Conservation (phyloP, 2,329 filamentous ascomycete genomes). For the Stenocarpella maydis region DNA sequence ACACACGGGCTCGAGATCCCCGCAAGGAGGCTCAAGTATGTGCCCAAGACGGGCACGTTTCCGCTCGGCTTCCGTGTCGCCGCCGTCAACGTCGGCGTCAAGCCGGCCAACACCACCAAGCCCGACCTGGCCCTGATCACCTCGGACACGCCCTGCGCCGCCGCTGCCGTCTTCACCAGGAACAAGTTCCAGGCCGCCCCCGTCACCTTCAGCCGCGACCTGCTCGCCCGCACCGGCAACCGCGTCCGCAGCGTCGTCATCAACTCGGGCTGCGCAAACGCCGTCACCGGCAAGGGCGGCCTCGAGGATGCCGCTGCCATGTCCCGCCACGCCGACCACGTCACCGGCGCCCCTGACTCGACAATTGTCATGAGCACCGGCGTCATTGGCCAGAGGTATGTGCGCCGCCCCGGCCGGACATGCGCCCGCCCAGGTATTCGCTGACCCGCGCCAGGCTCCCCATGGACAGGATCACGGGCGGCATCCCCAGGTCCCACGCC, state of each 20-base stretch:
- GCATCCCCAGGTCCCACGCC: slow-evolving; percentile 79
- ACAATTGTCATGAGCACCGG: slow-evolving; percentile 99
- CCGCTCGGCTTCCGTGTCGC: slow-evolving; percentile 89
- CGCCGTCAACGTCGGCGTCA: slow-evolving; percentile 91
- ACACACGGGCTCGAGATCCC: slow-evolving; percentile 59
- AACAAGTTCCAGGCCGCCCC: slow-evolving; percentile 98
- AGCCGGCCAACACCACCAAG: slow-evolving; percentile 88
- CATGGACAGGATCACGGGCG: slow-evolving; percentile 86
- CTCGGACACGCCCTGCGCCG: slow-evolving; percentile 85
- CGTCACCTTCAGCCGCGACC: slow-evolving; percentile 81
- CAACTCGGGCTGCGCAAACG: slow-evolving; percentile 97
- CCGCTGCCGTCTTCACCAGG: slow-evolving; percentile 93
- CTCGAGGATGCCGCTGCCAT: slow-evolving; percentile 88
- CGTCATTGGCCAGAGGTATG: slow-evolving; percentile 89
- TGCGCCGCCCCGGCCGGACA: slow-evolving; percentile 19
- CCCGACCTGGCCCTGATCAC: slow-evolving; percentile 90
- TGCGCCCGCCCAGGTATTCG: neutral
- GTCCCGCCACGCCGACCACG: slow-evolving; percentile 79
- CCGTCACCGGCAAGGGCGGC: slow-evolving; percentile 90
- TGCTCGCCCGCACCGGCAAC: slow-evolving; percentile 72
- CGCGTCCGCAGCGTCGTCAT: slow-evolving; percentile 85
- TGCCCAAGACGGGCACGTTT: slow-evolving; percentile 85
- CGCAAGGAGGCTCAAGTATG: slow-evolving; percentile 85
- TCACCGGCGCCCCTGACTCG: slow-evolving; percentile 56
- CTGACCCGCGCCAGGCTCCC: slow-evolving; percentile 69